These are phyloP conservation scores for Botrytis porri DNA, from an alignment of 2,329 filamentous ascomycete genomes.

Conservation along the genomic window DNA sequence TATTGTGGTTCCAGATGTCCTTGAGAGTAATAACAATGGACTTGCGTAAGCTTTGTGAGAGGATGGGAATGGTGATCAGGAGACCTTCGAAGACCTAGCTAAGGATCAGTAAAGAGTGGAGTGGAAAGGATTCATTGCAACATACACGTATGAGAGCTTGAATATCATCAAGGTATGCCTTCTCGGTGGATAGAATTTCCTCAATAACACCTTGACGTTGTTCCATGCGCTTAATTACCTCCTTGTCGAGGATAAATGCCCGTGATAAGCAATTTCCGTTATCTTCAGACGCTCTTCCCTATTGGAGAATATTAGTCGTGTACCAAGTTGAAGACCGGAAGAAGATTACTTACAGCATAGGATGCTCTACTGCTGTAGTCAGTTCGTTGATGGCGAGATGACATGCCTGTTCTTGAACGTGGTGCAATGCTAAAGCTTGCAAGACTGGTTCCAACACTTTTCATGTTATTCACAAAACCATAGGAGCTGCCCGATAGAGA, in stretches of 20 bases:
- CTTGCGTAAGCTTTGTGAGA: constrained; percentile 62
- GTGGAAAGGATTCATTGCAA: constrained; percentile 50
- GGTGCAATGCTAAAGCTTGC: constrained; percentile 67
- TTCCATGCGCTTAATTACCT: constrained; percentile 66
- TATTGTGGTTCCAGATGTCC: constrained; percentile 79
- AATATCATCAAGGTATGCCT: constrained; percentile 82
- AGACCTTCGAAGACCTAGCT: constrained; percentile 70
- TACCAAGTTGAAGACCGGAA: neutral
- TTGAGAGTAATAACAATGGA: constrained; percentile 77
- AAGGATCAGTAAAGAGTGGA: constrained; percentile 59
- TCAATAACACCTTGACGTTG: constrained; percentile 78
- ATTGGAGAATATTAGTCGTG: neutral
- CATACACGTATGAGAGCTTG: constrained; percentile 82
- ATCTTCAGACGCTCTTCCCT: constrained; percentile 58
- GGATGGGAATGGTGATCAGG: constrained; percentile 64
- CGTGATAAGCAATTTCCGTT: constrained; percentile 58
- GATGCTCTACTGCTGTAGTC: constrained; percentile 63
- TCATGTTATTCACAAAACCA: constrained; percentile 75
- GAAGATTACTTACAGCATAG: constrained; percentile 42
- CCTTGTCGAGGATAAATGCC: constrained; percentile 57
- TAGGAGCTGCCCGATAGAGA: constrained; percentile 73
- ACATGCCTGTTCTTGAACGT: constrained; percentile 53
- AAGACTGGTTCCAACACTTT: constrained; percentile 76
- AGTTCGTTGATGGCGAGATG: constrained; percentile 56
- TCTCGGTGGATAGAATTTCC: constrained; percentile 82